Evolutionary conservation across 129 eudicot species (phyloP).

Genomic region (Lonicera japonica): DNA sequence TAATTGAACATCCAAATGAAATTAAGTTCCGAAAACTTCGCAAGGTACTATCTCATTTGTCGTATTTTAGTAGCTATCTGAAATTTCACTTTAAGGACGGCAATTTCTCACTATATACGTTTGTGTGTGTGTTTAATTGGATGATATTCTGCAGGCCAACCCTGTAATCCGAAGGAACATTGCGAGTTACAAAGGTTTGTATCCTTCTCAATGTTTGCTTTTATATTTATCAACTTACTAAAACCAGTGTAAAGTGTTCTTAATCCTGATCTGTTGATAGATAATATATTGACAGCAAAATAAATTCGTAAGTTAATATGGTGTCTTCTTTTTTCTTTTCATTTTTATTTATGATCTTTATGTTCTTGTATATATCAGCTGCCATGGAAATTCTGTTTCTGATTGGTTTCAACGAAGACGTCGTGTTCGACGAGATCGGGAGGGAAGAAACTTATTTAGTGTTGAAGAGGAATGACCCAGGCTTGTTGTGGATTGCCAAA

Average conservation of each 20-base stretch:
- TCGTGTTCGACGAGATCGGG: slow-evolving; percentile 53
- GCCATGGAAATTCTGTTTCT: slow-evolving; percentile 71
- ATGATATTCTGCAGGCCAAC: slow-evolving; percentile 54
- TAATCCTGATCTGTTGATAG: no score
- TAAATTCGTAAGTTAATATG: no score
- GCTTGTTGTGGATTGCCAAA: slow-evolving; percentile 83
- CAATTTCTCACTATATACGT: neutral
- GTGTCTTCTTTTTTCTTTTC: no score
- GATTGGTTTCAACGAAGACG: slow-evolving; percentile 77
- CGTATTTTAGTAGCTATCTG: neutral
- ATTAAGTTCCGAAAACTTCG: slow-evolving; percentile 67
- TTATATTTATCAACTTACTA: neutral
- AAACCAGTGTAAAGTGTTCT: no score
- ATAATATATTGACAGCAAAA: no score
- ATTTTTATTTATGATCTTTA: neutral
- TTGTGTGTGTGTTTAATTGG: slow-evolving; percentile 1
- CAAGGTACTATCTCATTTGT: slow-evolving; percentile 42
- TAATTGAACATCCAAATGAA: slow-evolving; percentile 76
- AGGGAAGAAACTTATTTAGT: slow-evolving; percentile 56
- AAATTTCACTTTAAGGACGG: neutral
- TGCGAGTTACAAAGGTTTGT: slow-evolving; percentile 56
- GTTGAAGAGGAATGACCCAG: slow-evolving; percentile 79
- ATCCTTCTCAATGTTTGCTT: neutral
- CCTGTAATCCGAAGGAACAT: slow-evolving; percentile 71
- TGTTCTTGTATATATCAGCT: slow-evolving; percentile 36